These are phyloP conservation scores for Keithomyces neogunnii DNA, from an alignment of 2,329 filamentous ascomycete genomes.

Conservation along the genomic window DNA sequence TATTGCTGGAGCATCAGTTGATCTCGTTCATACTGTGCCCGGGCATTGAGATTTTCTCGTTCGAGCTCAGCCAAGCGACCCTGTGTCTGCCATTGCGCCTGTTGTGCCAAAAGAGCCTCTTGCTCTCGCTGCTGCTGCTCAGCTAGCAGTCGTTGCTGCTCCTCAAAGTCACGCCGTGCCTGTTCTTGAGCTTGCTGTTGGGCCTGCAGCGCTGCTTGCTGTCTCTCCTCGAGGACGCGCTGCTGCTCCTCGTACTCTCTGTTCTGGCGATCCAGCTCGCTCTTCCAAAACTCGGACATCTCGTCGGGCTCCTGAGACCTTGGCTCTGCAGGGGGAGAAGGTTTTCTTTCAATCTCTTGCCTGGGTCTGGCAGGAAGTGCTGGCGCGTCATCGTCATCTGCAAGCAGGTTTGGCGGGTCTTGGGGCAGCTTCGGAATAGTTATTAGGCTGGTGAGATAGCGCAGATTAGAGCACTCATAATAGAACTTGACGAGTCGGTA, in stretches of 20 bases:
- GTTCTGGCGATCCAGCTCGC: constrained; percentile 82
- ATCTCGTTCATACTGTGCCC: constrained; percentile 93
- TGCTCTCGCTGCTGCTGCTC: constrained; percentile 89
- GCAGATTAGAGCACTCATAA: constrained; percentile 96
- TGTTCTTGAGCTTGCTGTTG: constrained; percentile 79
- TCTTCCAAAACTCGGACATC: constrained; percentile 97
- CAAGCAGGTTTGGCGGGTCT: constrained; percentile 81
- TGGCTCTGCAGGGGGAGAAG: constrained; percentile 59
- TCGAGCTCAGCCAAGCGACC: constrained; percentile 93
- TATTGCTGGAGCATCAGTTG: constrained; percentile 97
- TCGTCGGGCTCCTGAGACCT: constrained; percentile 79
- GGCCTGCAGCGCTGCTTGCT: constrained; percentile 68
- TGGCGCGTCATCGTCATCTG: constrained; percentile 76
- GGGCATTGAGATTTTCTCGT: constrained; percentile 86
- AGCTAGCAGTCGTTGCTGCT: constrained; percentile 78
- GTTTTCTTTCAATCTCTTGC: constrained; percentile 60
- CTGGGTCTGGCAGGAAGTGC: constrained; percentile 74
- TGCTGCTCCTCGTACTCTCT: constrained; percentile 95
- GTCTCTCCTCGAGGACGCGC: constrained; percentile 76
- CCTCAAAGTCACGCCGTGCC: constrained; percentile 91
- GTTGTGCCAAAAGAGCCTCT: constrained; percentile 79
- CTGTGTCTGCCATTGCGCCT: constrained; percentile 89
- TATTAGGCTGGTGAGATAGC: constrained; percentile 92
- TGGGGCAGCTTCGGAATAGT: constrained; percentile 93
- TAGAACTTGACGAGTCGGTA: constrained; percentile 97